Base-by-base conservation (phyloP, 768 basidiomycete genomes). In the Pleurotus cornucopiae region DNA sequence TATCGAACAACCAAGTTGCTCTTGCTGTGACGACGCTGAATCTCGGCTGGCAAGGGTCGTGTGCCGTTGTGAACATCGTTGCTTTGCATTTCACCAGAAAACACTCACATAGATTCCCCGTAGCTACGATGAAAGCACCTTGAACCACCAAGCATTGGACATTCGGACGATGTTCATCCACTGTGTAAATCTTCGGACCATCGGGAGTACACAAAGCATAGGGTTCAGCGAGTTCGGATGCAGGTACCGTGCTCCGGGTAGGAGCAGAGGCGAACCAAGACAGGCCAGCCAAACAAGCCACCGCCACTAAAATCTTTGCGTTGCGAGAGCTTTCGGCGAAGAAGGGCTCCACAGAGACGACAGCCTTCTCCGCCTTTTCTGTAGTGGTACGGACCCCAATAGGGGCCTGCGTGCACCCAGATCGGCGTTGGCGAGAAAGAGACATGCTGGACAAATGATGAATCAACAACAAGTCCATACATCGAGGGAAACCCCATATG, bases 181-280 rank as follows among this genome's bases (percentile, higher is more conserved):
- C 85, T 14, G 85, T 87, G 62, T 89, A 89, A 48, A 91, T 77
- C 26, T 70, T 69, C 48, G 73, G 61, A 16, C 74, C 75, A 9
- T 77, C 69, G 48, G 64, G 74, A 25, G 88, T 82, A 67, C 88
- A 89, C n/a, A 90, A 61, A 1, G 81, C 84, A 63, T 88, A 89
- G 4, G 70, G 34, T 23, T 30, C 39, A 18, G 51, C n/a, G 39
- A 53, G 14, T 18, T 37, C 11, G 30, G 30, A 9, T 34, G 30
- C 30, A 34, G 30, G 30, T 9, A 38, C 51, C 18, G 51, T n/a
- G 21, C 39, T 14, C 51, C 51, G 37, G 13, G 23, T 2, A 21
- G 12, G 45, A 26, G 44, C 38, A 34, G 61, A 39, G 2, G 57
- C 49, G 5, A 58, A 61, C 20, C 62, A 45, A 20, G 56, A 46